Conservation (phyloP, 768 basidiomycete genomes). For the Gymnopilus junonius region DNA sequence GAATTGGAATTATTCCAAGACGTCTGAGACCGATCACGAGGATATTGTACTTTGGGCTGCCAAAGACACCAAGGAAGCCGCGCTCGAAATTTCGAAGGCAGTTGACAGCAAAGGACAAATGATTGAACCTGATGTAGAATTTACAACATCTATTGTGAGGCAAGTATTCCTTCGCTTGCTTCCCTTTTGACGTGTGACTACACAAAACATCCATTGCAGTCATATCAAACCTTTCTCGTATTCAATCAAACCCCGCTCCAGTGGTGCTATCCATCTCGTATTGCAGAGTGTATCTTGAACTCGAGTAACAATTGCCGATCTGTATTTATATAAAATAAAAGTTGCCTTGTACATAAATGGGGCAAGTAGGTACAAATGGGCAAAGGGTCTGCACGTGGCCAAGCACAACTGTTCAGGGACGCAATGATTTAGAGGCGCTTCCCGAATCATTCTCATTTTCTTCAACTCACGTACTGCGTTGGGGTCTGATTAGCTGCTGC, state of each 20-base stretch:
- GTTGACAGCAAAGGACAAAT: slow-evolving; percentile 29
- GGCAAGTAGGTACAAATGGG: neutral
- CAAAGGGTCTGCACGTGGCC: neutral
- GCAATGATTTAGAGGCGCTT: neutral
- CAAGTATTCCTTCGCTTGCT: slow-evolving; percentile 7
- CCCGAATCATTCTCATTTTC: neutral
- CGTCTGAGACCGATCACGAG: slow-evolving; percentile 37
- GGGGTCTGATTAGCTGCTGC: neutral
- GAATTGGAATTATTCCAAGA: slow-evolving; percentile 38
- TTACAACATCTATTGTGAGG: slow-evolving; percentile 20
- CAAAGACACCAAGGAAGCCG: slow-evolving; percentile 25
- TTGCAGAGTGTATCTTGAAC: neutral
- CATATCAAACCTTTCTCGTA: neutral
- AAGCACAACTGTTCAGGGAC: neutral
- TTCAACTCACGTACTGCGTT: neutral
- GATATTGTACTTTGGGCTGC: slow-evolving; percentile 39
- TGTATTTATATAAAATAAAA: neutral
- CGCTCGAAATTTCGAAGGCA: slow-evolving; percentile 34
- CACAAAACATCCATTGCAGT: neutral
- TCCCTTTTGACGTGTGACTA: neutral
- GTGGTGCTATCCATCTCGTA: neutral
- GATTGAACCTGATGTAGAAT: slow-evolving; percentile 23
- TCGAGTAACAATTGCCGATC: neutral
- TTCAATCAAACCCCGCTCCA: neutral
- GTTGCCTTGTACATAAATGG: neutral